Conservation (phyloP, 495 filamentous ascomycete genomes). For the Cercophora newfieldiana region DNA sequence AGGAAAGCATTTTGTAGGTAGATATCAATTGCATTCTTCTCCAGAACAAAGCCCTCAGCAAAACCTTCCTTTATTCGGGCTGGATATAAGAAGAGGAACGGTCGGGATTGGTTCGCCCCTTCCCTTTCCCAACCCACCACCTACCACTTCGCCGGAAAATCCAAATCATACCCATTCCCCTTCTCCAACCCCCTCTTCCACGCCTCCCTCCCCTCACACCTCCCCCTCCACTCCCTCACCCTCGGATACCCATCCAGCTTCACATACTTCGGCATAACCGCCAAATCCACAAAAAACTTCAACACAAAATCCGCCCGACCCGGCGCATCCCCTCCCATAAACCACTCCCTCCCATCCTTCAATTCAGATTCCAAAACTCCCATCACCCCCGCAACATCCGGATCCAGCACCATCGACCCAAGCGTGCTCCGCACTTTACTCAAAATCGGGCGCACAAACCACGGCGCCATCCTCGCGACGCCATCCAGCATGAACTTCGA, state of each 20-base stretch:
- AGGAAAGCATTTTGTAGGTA: too few relatives aligned
- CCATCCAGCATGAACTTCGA: neutral
- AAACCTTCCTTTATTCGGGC: too few relatives aligned
- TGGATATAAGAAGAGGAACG: too few relatives aligned
- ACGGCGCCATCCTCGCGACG: neutral
- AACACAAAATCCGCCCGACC: neutral
- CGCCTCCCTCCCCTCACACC: slow-evolving; percentile 1
- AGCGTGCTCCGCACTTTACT: neutral
- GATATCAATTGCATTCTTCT: too few relatives aligned
- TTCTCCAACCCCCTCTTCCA: slow-evolving; percentile 1
- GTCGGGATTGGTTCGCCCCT: too few relatives aligned
- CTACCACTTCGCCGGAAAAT: neutral
- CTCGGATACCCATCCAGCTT: neutral
- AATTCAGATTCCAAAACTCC: neutral
- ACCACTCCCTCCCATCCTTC: neutral
- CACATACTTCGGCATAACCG: neutral
- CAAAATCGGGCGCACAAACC: neutral
- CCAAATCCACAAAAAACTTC: neutral
- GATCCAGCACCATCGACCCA: neutral
- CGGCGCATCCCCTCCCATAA: neutral
- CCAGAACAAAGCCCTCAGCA: too few relatives aligned
- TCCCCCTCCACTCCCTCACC: neutral
- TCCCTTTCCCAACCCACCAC: too few relatives aligned
- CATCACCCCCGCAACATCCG: neutral
- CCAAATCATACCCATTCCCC: slow-evolving; percentile 6